phyloP scores from a whole-genome alignment of 176 grass and related monocot species.

The Secale cereale region DNA sequence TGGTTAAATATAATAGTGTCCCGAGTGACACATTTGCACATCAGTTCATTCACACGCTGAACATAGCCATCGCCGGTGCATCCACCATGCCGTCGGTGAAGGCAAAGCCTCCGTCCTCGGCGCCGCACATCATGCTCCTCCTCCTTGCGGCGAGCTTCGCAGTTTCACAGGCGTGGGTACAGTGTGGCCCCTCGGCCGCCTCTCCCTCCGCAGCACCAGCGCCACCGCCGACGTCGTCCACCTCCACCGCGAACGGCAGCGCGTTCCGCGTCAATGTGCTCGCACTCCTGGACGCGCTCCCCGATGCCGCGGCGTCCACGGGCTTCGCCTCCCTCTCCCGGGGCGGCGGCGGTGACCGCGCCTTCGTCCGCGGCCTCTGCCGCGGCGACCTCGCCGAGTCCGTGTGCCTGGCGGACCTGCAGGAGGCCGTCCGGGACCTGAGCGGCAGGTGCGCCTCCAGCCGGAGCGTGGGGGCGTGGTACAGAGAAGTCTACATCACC shows the following conservation, averaged over 20 bases:
- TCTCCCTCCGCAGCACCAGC: not conserved
- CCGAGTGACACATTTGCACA: too few species aligned
- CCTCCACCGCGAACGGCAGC: not conserved
- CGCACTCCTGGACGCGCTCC: conserved; percentile 5
- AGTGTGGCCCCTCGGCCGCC: not conserved
- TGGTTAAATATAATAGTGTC: too few species aligned
- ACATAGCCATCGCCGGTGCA: not conserved
- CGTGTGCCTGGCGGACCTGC: conserved; percentile 29
- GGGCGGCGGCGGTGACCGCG: conserved; percentile 8
- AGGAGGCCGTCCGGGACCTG: not conserved
- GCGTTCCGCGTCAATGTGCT: conserved; percentile 10
- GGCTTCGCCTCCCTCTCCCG: conserved; percentile 27
- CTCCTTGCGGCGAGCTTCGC: not conserved
- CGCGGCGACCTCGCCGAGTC: not conserved
- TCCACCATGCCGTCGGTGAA: too few species aligned
- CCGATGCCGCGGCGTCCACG: conserved; percentile 1
- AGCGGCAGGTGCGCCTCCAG: not conserved
- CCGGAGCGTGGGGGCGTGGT: conserved; percentile 20
- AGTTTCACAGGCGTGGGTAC: not conserved
- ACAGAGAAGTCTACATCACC: conserved; percentile 13
- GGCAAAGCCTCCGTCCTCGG: not conserved
- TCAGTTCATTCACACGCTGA: not conserved
- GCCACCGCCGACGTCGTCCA: not conserved
- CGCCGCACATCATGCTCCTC: not conserved
- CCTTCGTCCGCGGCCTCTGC: conserved; percentile 38